Percentiles rank a stretch among this genome's conserved stretches.
Conservation (phyloP, 495 filamentous ascomycete species). For the Pseudoneurospora amorphoporcata region DNA sequence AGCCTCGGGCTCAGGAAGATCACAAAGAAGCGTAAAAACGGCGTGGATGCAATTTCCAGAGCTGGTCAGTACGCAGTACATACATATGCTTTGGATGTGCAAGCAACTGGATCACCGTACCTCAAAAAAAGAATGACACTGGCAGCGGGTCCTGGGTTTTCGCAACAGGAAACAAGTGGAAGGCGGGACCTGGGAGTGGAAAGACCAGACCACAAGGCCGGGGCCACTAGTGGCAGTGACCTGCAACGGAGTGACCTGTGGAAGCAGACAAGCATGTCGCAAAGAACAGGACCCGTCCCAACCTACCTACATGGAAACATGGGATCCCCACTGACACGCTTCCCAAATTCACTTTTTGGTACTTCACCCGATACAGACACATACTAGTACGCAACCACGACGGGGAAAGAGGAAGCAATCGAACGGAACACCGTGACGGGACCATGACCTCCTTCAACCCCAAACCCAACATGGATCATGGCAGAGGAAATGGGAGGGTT, state of each 20-base stretch:
- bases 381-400: neutral
- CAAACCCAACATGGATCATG: neutral
- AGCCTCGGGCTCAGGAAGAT: neutral
- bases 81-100: neutral
- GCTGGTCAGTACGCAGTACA: neutral
- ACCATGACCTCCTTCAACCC: neutral
- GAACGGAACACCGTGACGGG: neutral
- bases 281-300: neutral
- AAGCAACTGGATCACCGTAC: neutral
- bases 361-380: neutral
- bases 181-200: neutral
- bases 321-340: neutral
- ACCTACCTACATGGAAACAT: neutral
- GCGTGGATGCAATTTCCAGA: neutral
- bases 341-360: neutral
- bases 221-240: neutral
- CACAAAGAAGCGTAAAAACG: neutral
- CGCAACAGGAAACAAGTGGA: neutral
- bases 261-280: neutral
- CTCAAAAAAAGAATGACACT: neutral
- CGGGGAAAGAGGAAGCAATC: neutral
- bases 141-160: neutral
- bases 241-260: neutral
- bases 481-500: neutral
- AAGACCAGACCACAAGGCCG: neutral